phyloP scores from a whole-genome alignment of 495 filamentous ascomycete species.

The Aspergillus affinis region DNA sequence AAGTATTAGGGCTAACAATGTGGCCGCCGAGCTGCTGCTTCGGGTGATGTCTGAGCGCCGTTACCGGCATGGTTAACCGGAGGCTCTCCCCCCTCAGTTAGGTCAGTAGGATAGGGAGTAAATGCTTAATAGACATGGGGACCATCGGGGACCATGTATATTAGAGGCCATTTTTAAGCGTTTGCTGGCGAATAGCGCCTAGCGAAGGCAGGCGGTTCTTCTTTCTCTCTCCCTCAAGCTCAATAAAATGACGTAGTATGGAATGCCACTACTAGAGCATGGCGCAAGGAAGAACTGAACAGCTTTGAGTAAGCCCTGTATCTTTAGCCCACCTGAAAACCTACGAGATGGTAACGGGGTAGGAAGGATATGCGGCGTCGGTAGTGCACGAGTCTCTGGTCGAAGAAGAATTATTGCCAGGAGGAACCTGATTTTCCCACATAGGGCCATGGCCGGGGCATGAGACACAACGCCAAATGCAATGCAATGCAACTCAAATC shows the following conservation, averaged over 20 bases:
- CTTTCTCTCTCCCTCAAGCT: slow-evolving; percentile 3
- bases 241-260: slow-evolving; percentile 23
- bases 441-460: slow-evolving; percentile 12
- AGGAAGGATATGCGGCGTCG: slow-evolving; percentile 9
- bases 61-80: too few relatives aligned
- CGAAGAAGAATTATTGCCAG: slow-evolving; percentile 8
- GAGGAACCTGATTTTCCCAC: slow-evolving; percentile 10
- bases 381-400: slow-evolving; percentile 21
- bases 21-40: too few relatives aligned
- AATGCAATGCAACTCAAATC: slow-evolving; percentile 31
- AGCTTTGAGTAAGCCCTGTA: slow-evolving; percentile 4
- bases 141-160: too few relatives aligned
- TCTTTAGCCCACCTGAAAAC: slow-evolving; percentile 11
- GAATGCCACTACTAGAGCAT: slow-evolving; percentile 16
- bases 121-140: too few relatives aligned
- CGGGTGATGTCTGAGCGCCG: too few relatives aligned
- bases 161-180: too few relatives aligned
- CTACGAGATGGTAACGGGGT: slow-evolving; percentile 4
- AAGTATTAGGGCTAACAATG: not conserved
- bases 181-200: not conserved
- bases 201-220: too few relatives aligned
- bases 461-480: slow-evolving; percentile 20
- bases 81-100: too few relatives aligned
- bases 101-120: too few relatives aligned
- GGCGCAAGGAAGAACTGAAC: slow-evolving; percentile 12